Percentiles rank a stretch among this genome's conserved stretches.
Evolutionary conservation across 352 stramenopile species (phyloP).

Genomic region (Phytopythium chamaehyphon): DNA sequence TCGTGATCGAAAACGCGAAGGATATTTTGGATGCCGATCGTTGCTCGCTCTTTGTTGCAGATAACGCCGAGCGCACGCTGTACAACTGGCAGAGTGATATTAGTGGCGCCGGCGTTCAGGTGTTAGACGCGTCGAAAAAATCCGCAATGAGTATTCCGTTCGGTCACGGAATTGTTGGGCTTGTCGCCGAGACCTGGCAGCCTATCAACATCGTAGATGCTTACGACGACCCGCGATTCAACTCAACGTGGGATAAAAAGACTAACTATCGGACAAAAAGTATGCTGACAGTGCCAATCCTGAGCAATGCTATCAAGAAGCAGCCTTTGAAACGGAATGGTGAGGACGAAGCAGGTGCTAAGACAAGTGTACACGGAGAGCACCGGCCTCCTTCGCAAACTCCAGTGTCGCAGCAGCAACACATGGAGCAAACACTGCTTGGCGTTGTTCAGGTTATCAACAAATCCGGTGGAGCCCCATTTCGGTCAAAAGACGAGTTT

Average conservation of each 20-base stretch:
- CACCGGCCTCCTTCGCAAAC: neutral
- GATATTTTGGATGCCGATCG: constrained; percentile 67
- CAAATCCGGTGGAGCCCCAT: constrained; percentile 69
- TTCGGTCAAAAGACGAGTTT: constrained; percentile 78
- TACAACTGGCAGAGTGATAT: constrained; percentile 79
- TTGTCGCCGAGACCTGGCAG: constrained; percentile 59
- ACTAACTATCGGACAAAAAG: constrained; percentile 81
- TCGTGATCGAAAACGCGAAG: constrained; percentile 78
- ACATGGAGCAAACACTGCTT: constrained; percentile 37
- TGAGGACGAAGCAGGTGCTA: neutral
- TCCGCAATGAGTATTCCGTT: constrained; percentile 63
- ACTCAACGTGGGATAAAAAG: constrained; percentile 74
- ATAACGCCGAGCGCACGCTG: constrained; percentile 43
- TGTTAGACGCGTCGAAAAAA: constrained; percentile 35
- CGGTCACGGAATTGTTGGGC: constrained; percentile 66
- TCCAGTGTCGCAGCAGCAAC: constrained; percentile 3
- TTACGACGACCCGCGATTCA: constrained; percentile 75
- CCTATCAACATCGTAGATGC: constrained; percentile 70
- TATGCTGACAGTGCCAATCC: constrained; percentile 69
- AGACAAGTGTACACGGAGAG: neutral
- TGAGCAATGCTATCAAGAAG: constrained; percentile 35
- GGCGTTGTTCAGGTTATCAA: constrained; percentile 82
- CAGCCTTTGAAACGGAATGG: constrained; percentile 9
- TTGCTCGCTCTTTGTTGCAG: constrained; percentile 70
- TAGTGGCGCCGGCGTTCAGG: constrained; percentile 47